Percentiles rank a stretch among this genome's conserved stretches.
Evolutionary conservation across 2,329 filamentous ascomycete species (phyloP).

Genomic region (Rachicladosporium sp.): DNA sequence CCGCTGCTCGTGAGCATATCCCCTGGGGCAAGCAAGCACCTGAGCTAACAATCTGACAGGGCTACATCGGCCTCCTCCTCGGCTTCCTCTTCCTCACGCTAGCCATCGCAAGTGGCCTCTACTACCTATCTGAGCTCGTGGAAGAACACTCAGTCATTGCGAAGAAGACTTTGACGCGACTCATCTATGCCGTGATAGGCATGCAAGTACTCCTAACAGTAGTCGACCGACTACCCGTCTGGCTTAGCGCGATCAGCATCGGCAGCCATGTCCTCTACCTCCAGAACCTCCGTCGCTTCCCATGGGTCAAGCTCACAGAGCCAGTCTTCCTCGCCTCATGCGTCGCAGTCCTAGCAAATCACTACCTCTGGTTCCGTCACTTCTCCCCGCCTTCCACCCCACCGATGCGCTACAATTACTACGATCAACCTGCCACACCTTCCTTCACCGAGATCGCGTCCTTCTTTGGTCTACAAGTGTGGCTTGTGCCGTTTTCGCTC

Average conservation of each 20-base stretch:
- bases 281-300: conserved; percentile 68
- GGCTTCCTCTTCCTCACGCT: conserved; percentile 92
- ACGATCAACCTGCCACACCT: conserved; percentile 44
- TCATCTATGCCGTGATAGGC: conserved; percentile 73
- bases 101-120: conserved; percentile 93
- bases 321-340: conserved; percentile 79
- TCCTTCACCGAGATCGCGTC: conserved; percentile 89
- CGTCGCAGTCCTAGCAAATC: conserved; percentile 73
- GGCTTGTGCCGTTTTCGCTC: conserved; percentile 88
- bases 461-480: conserved; percentile 92
- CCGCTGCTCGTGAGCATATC: conserved; percentile 49
- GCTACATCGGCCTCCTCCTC: conserved; percentile 73
- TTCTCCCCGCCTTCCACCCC: conserved; percentile 53
- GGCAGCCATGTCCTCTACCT: conserved; percentile 74
- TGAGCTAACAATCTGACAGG: conserved; percentile 25
- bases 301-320: conserved; percentile 73
- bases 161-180: conserved; percentile 66
- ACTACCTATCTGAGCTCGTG: conserved; percentile 95
- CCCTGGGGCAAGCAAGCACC: no score
- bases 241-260: conserved; percentile 62
- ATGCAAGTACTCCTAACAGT: conserved; percentile 64
- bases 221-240: conserved; percentile 75
- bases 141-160: conserved; percentile 94
- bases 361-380: conserved; percentile 91
- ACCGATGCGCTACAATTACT: conserved; percentile 39